A percentile compares a stretch with the other conserved stretches of the same genome.
Conservation (phyloP, 192 early-diverging fungal genomes). For the Oehlia diaphana region DNA sequence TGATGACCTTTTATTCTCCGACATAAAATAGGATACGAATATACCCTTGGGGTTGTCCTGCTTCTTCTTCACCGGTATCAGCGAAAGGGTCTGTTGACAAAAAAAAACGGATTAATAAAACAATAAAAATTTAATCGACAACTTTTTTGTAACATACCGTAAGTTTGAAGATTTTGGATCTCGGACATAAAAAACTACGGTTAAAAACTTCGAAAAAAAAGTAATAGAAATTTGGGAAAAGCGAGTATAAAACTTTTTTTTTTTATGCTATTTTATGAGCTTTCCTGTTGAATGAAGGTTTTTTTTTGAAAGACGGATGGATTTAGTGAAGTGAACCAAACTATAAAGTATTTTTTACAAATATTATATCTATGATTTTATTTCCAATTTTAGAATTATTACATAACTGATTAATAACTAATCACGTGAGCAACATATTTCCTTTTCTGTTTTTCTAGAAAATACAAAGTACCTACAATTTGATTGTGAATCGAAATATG, state of each 20-base stretch:
- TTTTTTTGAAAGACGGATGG: background rate
- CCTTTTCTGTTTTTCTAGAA: too few species aligned
- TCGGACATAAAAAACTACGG: conserved; percentile 46
- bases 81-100: conserved; percentile 47
- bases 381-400: too few species aligned
- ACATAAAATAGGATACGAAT: conserved; percentile 40
- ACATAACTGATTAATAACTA: too few species aligned
- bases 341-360: too few species aligned
- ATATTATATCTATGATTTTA: too few species aligned
- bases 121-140: background rate
- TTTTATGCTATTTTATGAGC: background rate
- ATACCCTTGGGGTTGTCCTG: conserved; percentile 44
- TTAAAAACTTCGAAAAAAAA: background rate
- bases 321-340: too few species aligned
- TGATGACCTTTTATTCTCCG: background rate
- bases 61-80: conserved; percentile 47
- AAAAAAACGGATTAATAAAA: background rate
- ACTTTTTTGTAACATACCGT: conserved; percentile 33
- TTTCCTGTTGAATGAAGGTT: background rate
- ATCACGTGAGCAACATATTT: too few species aligned
- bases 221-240: background rate
- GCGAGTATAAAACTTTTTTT: background rate
- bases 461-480: background rate
- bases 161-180: conserved; percentile 49
- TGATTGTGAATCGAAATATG: background rate